Evolutionary conservation across 2,329 filamentous ascomycete species (phyloP), one percentile per base, ranked within the genome.

Genomic region (Fusarium redolens): DNA sequence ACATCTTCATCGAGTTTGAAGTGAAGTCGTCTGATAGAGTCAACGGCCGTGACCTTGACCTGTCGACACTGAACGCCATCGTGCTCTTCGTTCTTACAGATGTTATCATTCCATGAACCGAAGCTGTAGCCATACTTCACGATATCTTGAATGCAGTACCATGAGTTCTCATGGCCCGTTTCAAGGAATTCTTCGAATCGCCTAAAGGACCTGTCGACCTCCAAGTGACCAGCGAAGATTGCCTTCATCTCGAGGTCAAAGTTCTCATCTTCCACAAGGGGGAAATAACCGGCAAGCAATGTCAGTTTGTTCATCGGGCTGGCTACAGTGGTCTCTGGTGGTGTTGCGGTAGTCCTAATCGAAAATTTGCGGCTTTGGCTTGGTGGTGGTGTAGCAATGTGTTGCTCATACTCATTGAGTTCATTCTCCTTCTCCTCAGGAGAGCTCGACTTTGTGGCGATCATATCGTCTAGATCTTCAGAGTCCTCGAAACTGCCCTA

Each of bases 221-320:
- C 14, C 12, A 61, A n/a, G 14, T 38, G 13, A 4, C 8, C 5
- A 3, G 25, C 0, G 18, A 61, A 35, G 4, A 6, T 15, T 0
- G 20, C 18, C 2, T 31, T 20, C 22, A n/a, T 61, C 17, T 35
- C 15, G 1, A 30, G 10, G 41, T 61, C 51, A 7, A 57, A 44
- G 17, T n/a, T 25, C 6, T 43, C 38, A 17, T 61, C 31, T 15
- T 58, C 25, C 20, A 40, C n/a, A 2, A 61, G 8, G 0, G 33
- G 25, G n/a, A 61, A 47, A 4, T 17, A 6, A 1, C 12, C 12
- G 8, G 12, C 20, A 0, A 43, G n/a, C 3, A 5, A 12, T 11
- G n/a, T 18, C 1, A 31, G 11, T 4, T n/a, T 25, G 0, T 17
- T 17, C 3, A 35, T 7, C 1, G 41, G 50, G 6, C 13, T 20